phyloP scores from a whole-genome alignment of 176 grass and related monocot genomes.

The Oryza meyeriana region DNA sequence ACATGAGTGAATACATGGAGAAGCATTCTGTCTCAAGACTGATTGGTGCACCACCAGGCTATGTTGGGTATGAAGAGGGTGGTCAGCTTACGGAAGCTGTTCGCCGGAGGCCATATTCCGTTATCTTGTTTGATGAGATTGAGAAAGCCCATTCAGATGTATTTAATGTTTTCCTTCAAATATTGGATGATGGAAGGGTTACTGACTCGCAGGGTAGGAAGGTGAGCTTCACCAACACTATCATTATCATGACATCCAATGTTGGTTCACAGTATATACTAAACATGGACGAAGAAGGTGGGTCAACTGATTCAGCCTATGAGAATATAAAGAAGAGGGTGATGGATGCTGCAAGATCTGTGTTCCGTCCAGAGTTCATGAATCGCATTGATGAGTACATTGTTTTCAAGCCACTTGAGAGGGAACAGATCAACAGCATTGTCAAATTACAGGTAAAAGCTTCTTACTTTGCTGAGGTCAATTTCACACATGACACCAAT shows the following conservation, averaged over 20 bases:
- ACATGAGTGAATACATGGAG: constrained; percentile 99
- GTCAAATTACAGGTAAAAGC: constrained; percentile 77
- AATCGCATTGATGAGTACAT: constrained; percentile 96
- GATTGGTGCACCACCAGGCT: constrained; percentile 90
- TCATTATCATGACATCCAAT: constrained; percentile 99
- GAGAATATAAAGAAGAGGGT: constrained; percentile 89
- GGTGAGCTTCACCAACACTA: constrained; percentile 80
- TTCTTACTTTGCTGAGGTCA: not conserved
- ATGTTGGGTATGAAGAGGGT: constrained; percentile 98
- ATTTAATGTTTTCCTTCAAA: constrained; percentile 96
- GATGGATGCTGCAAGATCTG: constrained; percentile 92
- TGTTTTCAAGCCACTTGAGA: constrained; percentile 90
- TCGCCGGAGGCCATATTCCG: constrained; percentile 80
- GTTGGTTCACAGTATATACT: constrained; percentile 96
- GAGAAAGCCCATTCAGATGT: constrained; percentile 98
- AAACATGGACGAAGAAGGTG: constrained; percentile 81
- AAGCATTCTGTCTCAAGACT: constrained; percentile 96
- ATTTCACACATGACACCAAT: not conserved
- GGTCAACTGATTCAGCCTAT: constrained; percentile 51
- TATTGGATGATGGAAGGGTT: constrained; percentile 91
- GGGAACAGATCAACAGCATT: constrained; percentile 77
- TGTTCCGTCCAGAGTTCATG: constrained; percentile 98
- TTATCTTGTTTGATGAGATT: constrained; percentile 97
- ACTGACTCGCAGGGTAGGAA: constrained; percentile 94
- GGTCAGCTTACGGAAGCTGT: constrained; percentile 90